phyloP scores from a whole-genome alignment of 2,329 filamentous ascomycete species.

The Escovopsis sp. region DNA sequence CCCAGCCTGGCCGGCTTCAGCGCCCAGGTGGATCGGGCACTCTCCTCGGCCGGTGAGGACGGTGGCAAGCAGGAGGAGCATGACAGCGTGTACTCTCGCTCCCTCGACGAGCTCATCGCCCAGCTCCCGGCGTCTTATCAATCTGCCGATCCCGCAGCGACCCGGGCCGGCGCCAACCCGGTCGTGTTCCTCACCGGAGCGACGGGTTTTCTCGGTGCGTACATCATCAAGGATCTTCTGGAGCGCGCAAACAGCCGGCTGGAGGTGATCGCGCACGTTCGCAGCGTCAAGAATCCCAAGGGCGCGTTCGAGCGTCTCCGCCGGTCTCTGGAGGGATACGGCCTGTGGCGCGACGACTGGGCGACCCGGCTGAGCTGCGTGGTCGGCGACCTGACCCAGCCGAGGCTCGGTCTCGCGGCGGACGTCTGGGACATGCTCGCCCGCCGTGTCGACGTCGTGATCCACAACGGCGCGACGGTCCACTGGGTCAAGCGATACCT shows the following conservation, averaged over 20 bases:
- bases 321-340: constrained; percentile 58
- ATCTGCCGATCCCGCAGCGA: constrained; percentile 20
- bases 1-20: constrained; percentile 16
- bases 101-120: constrained; percentile 34
- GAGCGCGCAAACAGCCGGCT: constrained; percentile 19
- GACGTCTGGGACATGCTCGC: constrained; percentile 50
- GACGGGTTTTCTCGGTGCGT: constrained; percentile 43
- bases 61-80: constrained; percentile 18
- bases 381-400: constrained; percentile 58
- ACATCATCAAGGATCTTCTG: constrained; percentile 62
- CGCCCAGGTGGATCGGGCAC: constrained; percentile 13
- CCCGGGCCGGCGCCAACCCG: constrained; percentile 11
- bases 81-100: constrained; percentile 38
- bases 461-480: constrained; percentile 71
- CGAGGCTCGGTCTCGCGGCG: constrained; percentile 56
- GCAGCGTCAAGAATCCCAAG: constrained; percentile 41
- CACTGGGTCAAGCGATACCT: constrained; percentile 75
- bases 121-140: constrained; percentile 30
- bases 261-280: constrained; percentile 57
- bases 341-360: constrained; percentile 65
- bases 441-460: constrained; percentile 53
- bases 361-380: constrained; percentile 48
- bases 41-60: neutral
- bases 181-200: constrained; percentile 54
- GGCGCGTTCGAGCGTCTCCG: constrained; percentile 42